Evolutionary conservation across 2,329 filamentous ascomycete genomes (phyloP), one percentile per base, ranked within the genome.

Genomic region (Ascosphaera pollenicola): DNA sequence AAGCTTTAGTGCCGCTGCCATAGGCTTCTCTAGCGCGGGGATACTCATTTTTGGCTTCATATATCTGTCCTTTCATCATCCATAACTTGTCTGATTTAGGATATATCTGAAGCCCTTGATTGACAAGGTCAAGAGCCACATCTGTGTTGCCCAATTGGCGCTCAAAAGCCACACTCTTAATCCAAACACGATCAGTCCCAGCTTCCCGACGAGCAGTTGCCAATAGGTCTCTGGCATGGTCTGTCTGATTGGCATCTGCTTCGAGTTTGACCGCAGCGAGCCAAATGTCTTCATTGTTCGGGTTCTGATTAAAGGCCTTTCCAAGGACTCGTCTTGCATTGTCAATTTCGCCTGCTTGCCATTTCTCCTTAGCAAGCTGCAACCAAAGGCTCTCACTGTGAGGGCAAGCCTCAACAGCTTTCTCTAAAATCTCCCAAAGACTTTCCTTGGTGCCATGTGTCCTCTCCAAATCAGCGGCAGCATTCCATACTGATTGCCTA

Each of bases 51-150:
- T 84, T 69, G 35, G 75, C 70, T 52, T 94, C 80, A 64, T 98
- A 98, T 45, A 95, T 89, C 54, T 98, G 89, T 0, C 91, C 89
- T 60, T 98, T 98, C 64, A 93, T 81, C 80, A 95, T 94, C 78
- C 87, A 94, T 17, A 98, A 68, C 59, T 95, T 95, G 39, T 82
- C 69, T 10, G 78, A 73, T 35, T 75, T 71, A 1, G 89, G 87
- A 62, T 92, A 98, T 8, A 82, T 69, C 46, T 85, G 77, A 28
- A 98, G 64, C 1, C 78, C 89, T 53, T 91, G 78, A 43, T 85
- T 82, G 35, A 81, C 81, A 8, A 98, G 73, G 50, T 91, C 80
- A 11, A 98, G 68, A 0, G 89, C 85, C 1, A 75, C 73, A 36
- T 93, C 82, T 18, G 66, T 66, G 48, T 89, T 78, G 41, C 76